Percentiles rank a stretch among this genome's conserved stretches.
Conservation (phyloP, 2,329 filamentous ascomycete species). For the Colletotrichum siamense region DNA sequence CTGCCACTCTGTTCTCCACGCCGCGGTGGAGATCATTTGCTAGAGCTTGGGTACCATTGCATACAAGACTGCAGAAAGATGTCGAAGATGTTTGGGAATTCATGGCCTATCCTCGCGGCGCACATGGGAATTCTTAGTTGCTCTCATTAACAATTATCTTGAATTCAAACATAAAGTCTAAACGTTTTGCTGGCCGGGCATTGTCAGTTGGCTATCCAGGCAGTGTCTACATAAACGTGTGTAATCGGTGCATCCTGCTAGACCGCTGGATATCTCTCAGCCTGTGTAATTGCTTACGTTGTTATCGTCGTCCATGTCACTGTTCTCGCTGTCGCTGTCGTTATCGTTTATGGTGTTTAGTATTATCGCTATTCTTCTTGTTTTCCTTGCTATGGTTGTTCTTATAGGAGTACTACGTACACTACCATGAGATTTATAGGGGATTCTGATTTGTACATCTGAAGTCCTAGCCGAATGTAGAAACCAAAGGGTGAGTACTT, state of each 20-base stretch:
- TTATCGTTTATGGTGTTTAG: no score
- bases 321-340: no score
- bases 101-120: neutral
- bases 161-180: rapidly evolving
- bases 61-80: neutral
- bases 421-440: no score
- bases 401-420: no score
- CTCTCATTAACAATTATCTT: neutral
- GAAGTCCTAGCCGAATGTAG: neutral
- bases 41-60: neutral
- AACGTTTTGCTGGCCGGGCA: rapidly evolving
- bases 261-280: neutral
- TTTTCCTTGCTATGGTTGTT: no score
- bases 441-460: neutral
- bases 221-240: neutral
- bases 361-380: no score
- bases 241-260: neutral
- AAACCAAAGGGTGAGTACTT: neutral
- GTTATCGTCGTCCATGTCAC: neutral
- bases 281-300: neutral
- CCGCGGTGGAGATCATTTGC: neutral
- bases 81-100: neutral
- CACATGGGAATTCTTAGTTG: neutral
- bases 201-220: no score
- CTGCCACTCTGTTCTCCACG: conserved; percentile 5